phyloP scores from a whole-genome alignment of 169 alveolate species.

The Plasmodium relictum region DNA sequence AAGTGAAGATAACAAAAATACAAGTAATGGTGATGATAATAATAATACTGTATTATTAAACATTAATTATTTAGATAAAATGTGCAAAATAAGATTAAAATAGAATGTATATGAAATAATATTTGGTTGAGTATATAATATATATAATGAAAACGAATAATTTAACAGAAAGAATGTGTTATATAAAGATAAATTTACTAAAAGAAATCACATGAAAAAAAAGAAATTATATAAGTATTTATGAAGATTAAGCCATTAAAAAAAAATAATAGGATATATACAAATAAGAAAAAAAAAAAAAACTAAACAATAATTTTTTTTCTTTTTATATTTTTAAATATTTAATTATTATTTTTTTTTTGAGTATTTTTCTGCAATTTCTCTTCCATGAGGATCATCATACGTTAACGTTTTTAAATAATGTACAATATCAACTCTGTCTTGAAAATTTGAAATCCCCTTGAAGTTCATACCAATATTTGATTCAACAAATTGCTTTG shows the following conservation, averaged over 20 bases:
- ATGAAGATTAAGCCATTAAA: background rate
- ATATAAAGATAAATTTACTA: no score
- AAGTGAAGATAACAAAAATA: no score
- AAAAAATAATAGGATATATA: background rate
- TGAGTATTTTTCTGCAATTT: conserved; percentile 78
- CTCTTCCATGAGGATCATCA: conserved; percentile 84
- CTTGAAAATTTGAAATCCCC: conserved; percentile 87
- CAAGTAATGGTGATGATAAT: no score
- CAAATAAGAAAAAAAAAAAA: background rate
- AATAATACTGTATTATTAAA: no score
- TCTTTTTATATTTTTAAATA: no score
- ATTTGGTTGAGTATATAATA: background rate
- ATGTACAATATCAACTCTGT: conserved; percentile 88
- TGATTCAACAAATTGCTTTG: conserved; percentile 81
- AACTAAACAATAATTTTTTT: background rate
- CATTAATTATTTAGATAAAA: background rate
- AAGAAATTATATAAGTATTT: background rate
- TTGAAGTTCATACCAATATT: conserved; percentile 86
- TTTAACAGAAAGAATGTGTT: no score
- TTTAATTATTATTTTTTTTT: conserved; percentile 7
- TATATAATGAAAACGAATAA: no score
- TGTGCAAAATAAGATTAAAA: background rate
- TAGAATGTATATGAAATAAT: background rate
- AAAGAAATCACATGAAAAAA: background rate
- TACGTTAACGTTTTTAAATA: conserved; percentile 84